Evolutionary conservation across 371 early-diverging fungal genomes (phyloP), one percentile per base, ranked within the genome.

Genomic region (Fennellomyces sp.): DNA sequence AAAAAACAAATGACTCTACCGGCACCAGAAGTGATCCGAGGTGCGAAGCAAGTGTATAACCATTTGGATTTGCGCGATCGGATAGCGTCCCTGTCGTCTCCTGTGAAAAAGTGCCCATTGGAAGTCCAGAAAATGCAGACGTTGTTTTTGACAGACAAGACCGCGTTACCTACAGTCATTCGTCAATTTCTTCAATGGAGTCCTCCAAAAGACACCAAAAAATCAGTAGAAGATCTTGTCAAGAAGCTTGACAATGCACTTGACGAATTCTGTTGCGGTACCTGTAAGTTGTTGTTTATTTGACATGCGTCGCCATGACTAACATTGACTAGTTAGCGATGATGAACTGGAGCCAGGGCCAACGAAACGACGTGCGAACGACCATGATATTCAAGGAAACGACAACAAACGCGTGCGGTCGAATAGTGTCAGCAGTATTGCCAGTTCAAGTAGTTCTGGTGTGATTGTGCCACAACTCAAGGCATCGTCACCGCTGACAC

Each of bases 31-130:
- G 65, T 65, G 8, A 39, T 60, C 8, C 65, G 72, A 15, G 61
- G 68, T 36, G 66, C 64, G 10, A 77, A 77, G 30, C 72, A 71
- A 49, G 50, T 77, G 2, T 77, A 77, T 42, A 60, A 65, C n/a
- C 71, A 77, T 39, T 57, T 77, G 6, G 61, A 62, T 11, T 26
- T 73, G 7, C 60, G 62, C 50, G 62, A 62, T n/a, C 61, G 68
- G 13, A 66, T 72, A 23, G 30, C 53, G 5, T 26, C 26, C 1
- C 28, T 67, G 0, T 38, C 45, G 10, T 28, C 35, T 19, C 50
- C 30, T 30, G 42, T 42, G n/a, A 23, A 25, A 5, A 7, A 58
- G 2, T 19, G 53, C n/a, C 61, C 69, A 5, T 0, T 13, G 13
- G 74, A 73, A 57, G 52, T 71, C 10, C 47, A 52, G 4, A 66